Evolutionary conservation across 2,329 filamentous ascomycete species (phyloP).

Genomic region (Metarhizium brunneum): DNA sequence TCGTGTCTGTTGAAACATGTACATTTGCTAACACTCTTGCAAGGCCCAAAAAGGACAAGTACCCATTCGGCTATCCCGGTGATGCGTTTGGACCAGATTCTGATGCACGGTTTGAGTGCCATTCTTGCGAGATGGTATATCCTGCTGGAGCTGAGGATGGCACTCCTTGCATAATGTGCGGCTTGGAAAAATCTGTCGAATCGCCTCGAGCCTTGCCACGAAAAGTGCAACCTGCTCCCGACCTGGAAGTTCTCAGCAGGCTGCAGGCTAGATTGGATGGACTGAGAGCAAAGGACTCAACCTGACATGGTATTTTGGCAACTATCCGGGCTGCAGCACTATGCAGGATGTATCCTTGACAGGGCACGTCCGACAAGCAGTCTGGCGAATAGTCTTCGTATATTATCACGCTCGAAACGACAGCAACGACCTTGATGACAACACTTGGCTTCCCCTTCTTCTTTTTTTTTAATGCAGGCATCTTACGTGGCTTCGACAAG

Average conservation of each 20-base stretch:
- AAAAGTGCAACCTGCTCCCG: slow-evolving; percentile 51
- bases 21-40: slow-evolving; percentile 1
- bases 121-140: slow-evolving; percentile 52
- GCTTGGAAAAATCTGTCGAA: slow-evolving; percentile 47
- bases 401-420: not conserved
- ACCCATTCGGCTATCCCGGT: slow-evolving; percentile 60
- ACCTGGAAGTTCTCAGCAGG: slow-evolving; percentile 49
- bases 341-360: no score
- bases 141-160: slow-evolving; percentile 39
- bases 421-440: not conserved
- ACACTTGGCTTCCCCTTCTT: not conserved
- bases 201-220: slow-evolving; percentile 51
- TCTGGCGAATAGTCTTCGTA: not conserved
- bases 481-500: not conserved
- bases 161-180: slow-evolving; percentile 49
- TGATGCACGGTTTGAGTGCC: slow-evolving; percentile 48
- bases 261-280: slow-evolving; percentile 46
- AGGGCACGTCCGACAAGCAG: no score
- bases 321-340: not conserved
- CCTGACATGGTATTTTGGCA: not conserved
- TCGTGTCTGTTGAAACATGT: not conserved
- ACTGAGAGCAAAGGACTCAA: slow-evolving; percentile 16
- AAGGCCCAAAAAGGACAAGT: slow-evolving; percentile 58
- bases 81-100: slow-evolving; percentile 47
- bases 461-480: not conserved